phyloP scores from a whole-genome alignment of 2,329 filamentous ascomycete species.

The Pseudogymnoascus verrucosus region DNA sequence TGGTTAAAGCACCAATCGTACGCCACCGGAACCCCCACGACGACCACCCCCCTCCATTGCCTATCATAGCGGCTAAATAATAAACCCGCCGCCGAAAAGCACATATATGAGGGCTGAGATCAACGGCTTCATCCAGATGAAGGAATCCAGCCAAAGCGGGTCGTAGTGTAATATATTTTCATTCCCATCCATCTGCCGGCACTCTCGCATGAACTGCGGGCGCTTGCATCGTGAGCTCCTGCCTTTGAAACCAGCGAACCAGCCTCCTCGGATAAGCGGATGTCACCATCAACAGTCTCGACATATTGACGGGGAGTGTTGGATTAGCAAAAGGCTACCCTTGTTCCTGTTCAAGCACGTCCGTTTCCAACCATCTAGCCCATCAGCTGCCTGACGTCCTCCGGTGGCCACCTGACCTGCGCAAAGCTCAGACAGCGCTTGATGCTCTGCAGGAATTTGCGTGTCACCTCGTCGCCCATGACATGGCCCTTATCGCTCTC shows the following conservation, averaged over 20 bases:
- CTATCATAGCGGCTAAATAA: conserved; percentile 2
- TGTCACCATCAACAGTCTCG: not conserved
- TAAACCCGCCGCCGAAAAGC: conserved; percentile 4
- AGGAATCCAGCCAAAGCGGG: not conserved
- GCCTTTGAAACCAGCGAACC: not conserved
- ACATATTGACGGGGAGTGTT: not conserved
- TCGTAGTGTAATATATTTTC: not conserved
- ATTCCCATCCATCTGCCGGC: not conserved
- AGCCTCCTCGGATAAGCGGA: not conserved
- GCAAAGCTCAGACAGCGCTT: conserved; percentile 95
- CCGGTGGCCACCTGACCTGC: conserved; percentile 91
- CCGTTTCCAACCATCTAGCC: conserved; percentile 41
- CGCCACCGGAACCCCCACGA: not conserved
- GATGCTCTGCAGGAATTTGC: conserved; percentile 96
- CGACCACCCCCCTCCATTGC: not conserved
- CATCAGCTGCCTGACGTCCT: conserved; percentile 91
- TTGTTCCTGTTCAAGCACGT: not conserved
- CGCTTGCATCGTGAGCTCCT: not conserved
- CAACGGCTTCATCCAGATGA: conserved; percentile 5
- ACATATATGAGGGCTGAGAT: not conserved
- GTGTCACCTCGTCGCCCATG: conserved; percentile 90
- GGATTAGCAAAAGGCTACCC: not conserved
- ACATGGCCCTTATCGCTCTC: conserved; percentile 85
- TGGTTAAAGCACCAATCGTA: conserved; percentile 5
- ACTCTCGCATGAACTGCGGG: not conserved